Conservation (phyloP, 1,284 basidiomycete species). For the Puccinia novopanici region DNA sequence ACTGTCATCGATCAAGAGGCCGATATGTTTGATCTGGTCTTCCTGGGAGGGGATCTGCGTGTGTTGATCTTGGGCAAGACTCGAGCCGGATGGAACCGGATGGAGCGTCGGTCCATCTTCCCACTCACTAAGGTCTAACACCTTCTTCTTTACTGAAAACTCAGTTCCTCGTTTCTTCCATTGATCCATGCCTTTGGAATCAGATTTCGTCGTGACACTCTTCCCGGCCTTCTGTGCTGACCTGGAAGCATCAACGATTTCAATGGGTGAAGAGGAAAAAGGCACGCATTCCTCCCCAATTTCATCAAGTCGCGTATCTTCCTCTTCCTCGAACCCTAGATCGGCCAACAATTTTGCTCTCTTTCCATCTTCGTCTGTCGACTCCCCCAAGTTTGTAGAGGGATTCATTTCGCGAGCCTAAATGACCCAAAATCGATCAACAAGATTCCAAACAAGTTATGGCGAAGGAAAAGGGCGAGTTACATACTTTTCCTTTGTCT, state of each 20-base stretch:
- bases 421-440: too few species aligned
- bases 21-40: conserved; percentile 20
- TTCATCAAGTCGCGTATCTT: not conserved
- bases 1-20: conserved; percentile 17
- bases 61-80: not conserved
- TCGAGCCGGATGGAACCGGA: not conserved
- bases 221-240: not conserved
- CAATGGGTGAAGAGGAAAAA: conserved; percentile 19
- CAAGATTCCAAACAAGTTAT: not conserved
- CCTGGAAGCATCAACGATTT: not conserved
- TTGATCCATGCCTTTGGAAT: not conserved
- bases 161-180: not conserved
- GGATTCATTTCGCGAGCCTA: not conserved
- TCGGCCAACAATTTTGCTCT: conserved; percentile 5
- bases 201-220: not conserved
- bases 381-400: not conserved
- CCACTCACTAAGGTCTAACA: not conserved
- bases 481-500: conserved; percentile 13
- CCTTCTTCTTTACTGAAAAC: not conserved
- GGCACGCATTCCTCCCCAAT: not conserved
- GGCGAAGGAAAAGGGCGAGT: not conserved
- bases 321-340: not conserved
- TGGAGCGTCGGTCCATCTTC: conserved; percentile 20
- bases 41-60: not conserved
- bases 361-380: not conserved